phyloP scores from a whole-genome alignment of 768 basidiomycete genomes.

The Boletus sp. region DNA sequence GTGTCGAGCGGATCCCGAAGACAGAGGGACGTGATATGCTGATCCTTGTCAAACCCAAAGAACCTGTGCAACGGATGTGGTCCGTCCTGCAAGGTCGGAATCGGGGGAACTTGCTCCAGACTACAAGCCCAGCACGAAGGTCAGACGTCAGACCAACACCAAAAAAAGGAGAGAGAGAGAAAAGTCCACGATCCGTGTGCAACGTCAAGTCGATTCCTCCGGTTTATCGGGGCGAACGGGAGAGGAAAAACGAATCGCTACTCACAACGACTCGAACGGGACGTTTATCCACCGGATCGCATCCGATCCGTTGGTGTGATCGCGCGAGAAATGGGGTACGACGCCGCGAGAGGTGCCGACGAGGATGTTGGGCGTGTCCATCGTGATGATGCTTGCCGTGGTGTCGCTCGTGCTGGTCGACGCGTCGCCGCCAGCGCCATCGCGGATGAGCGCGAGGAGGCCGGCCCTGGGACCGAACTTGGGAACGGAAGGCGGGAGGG shows the following conservation, averaged over 20 bases:
- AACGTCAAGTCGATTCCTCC: background rate
- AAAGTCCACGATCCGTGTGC: background rate
- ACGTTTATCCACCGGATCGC: conserved; percentile 65
- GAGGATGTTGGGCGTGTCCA: conserved; percentile 62
- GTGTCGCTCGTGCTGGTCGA: background rate
- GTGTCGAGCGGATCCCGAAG: conserved; percentile 65
- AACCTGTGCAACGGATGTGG: conserved; percentile 60
- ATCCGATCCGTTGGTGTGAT: conserved; percentile 46
- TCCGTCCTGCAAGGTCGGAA: conserved; percentile 58
- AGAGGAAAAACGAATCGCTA: conserved; percentile 10
- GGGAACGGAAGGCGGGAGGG: conserved; percentile 2
- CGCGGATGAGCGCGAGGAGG: conserved; percentile 18
- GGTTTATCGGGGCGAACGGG: too few species aligned
- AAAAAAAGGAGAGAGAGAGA: too few species aligned
- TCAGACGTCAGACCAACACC: background rate
- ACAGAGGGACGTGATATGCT: conserved; percentile 58
- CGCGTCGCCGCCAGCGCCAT: background rate
- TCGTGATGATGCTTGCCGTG: conserved; percentile 28
- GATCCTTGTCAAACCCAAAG: conserved; percentile 49
- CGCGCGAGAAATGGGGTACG: conserved; percentile 70
- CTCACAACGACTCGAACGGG: conserved; percentile 83
- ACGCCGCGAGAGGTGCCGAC: conserved; percentile 69
- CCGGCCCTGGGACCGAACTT: conserved; percentile 31
- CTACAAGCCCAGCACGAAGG: conserved; percentile 33
- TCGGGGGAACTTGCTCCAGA: conserved; percentile 64